Base-by-base conservation (phyloP, 2,329 filamentous ascomycete species). In the Dryadomyces quercus-mongolicae region DNA sequence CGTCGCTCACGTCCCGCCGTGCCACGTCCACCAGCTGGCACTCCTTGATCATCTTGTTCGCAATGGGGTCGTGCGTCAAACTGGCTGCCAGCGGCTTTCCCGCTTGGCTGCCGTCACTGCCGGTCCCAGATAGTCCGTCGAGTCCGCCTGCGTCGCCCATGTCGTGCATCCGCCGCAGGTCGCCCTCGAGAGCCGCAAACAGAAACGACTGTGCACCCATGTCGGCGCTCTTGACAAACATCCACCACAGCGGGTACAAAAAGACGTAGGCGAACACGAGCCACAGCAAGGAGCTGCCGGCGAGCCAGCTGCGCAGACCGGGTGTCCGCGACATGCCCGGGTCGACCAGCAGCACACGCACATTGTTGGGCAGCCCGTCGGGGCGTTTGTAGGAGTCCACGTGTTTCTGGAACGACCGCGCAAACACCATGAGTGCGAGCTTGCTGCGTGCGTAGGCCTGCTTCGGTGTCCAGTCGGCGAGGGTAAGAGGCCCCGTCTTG, bases 331-430 rank as follows among this genome's bases (percentile, higher is more conserved):
- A 80, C 60, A 85, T 81, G 20, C 93, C 92, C 0, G 93, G 93
- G 63, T 98, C 92, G 2, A 91, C 88, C 56, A 95, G 78, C 51
- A 95, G 74, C 48, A 96, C 89, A 38, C 88, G 81, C 3, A 90
- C 78, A 61, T 89, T 95, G 73, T 84, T 85, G 1, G 89, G 89
- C 49, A 87, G 74, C 58, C 85, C 80, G 66, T 98, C 93, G 0
- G 91, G 89, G 22, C 93, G 79, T 63, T 87, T 80, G 68, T 94
- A 95, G 2, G 84, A 73, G 60, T 90, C 84, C 49, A 98, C 75
- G 66, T 96, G 92, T 66, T 95, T 93, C 70, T 97, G 92, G 67
- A 92, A 95, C 9, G 92, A 86, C 50, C 85, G 80, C 0, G 88
- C 91, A 65, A 98, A 97, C 16, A 86, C 82, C 76, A 92, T 94